phyloP scores from a whole-genome alignment of 495 filamentous ascomycete genomes.

The Beverwykella pulmonaria region DNA sequence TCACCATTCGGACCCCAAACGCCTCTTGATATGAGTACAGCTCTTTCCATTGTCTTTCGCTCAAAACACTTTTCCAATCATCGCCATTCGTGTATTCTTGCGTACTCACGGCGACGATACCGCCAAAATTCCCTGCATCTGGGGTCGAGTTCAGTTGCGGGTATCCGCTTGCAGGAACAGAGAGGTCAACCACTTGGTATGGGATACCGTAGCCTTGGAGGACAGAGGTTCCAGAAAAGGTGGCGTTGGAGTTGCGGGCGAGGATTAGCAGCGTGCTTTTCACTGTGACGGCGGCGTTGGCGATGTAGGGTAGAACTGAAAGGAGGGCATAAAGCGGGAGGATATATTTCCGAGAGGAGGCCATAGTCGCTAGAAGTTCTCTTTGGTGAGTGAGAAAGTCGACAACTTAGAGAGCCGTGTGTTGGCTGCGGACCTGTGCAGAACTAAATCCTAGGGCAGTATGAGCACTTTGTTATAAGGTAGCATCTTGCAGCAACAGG shows the following conservation, averaged over 20 bases:
- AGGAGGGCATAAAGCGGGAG: not conserved
- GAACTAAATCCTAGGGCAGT: too few species aligned
- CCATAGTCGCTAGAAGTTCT: not conserved
- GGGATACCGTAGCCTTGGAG: slow-evolving; percentile 66
- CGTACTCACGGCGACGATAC: slow-evolving; percentile 58
- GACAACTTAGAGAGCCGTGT: too few species aligned
- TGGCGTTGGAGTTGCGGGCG: slow-evolving; percentile 53
- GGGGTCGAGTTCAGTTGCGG: slow-evolving; percentile 54
- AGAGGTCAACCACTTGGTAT: slow-evolving; percentile 57
- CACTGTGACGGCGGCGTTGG: slow-evolving; percentile 33
- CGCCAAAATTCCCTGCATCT: slow-evolving; percentile 58
- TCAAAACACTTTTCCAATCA: slow-evolving; percentile 57
- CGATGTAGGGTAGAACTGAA: not conserved
- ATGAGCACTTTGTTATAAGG: not conserved
- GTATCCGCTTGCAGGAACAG: slow-evolving; percentile 52
- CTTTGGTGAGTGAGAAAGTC: not conserved
- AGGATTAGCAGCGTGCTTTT: slow-evolving; percentile 58
- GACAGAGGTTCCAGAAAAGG: slow-evolving; percentile 54
- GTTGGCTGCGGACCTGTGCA: too few species aligned
- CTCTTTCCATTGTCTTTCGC: slow-evolving; percentile 58
- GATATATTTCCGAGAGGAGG: not conserved
- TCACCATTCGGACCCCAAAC: slow-evolving; percentile 63
- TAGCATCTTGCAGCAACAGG: not conserved
- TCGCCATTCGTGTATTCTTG: slow-evolving; percentile 55
- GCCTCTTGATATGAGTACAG: slow-evolving; percentile 60